These are phyloP conservation scores for Saccharomyces paradoxus DNA, from an alignment of 805 yeast genomes.

Conservation along the genomic window DNA sequence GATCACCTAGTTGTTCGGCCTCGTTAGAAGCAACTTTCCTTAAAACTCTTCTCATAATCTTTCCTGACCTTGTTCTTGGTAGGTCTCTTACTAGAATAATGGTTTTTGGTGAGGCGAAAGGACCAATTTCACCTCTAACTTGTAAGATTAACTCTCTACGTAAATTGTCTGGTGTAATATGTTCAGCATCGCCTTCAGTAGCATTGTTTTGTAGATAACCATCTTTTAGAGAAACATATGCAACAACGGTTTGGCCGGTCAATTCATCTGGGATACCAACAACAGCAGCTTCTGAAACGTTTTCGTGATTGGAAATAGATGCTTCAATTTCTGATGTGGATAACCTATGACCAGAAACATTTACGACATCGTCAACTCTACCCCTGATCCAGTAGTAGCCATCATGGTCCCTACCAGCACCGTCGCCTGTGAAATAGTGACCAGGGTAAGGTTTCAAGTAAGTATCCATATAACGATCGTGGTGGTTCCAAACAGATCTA, in stretches of 20 bases:
- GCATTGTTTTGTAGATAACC: conserved; percentile 29
- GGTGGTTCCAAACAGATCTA: conserved; percentile 84
- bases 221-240: conserved; percentile 71
- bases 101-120: conserved; percentile 59
- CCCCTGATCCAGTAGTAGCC: conserved; percentile 95
- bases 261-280: conserved; percentile 87
- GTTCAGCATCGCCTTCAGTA: conserved; percentile 21
- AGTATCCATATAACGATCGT: conserved; percentile 75
- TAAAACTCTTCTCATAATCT: conserved; percentile 91
- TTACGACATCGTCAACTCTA: conserved; percentile 93
- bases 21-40: conserved; percentile 85
- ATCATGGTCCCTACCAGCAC: conserved; percentile 90
- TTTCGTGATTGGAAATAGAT: conserved; percentile 66
- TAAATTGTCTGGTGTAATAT: conserved; percentile 31
- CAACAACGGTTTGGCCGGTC: conserved; percentile 93
- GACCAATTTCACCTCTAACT: conserved; percentile 86
- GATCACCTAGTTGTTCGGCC: conserved; percentile 82
- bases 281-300: conserved; percentile 84
- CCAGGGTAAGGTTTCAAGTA: conserved; percentile 85
- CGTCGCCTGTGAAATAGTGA: conserved; percentile 89
- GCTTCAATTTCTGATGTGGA: conserved; percentile 94
- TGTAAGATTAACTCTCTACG: conserved; percentile 74
- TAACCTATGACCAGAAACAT: conserved; percentile 88
- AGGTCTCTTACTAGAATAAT: conserved; percentile 59
- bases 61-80: conserved; percentile 94